Evolutionary conservation across 306 rosid genomes (phyloP).

Genomic region (Canavalia ensiformis): DNA sequence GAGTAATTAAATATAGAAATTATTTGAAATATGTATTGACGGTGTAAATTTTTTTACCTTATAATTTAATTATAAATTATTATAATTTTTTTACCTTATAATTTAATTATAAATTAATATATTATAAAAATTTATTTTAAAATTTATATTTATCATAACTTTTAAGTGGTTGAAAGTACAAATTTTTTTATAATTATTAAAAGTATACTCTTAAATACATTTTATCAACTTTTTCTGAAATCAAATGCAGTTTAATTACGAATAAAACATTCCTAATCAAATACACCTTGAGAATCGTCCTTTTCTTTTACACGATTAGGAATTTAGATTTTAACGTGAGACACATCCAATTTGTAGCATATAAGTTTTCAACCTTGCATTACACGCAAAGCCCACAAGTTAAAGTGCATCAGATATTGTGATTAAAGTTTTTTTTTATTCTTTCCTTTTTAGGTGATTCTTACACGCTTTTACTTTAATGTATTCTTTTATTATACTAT

Average conservation of each 20-base stretch:
- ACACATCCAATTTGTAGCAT: background rate
- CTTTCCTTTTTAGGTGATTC: background rate
- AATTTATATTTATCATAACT: too few species aligned
- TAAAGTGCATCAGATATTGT: background rate
- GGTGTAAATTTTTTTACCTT: too few species aligned
- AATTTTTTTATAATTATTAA: too few species aligned
- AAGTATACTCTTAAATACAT: too few species aligned
- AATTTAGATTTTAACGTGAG: background rate
- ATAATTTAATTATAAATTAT: too few species aligned
- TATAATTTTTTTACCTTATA: too few species aligned
- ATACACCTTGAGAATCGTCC: background rate
- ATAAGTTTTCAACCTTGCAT: background rate
- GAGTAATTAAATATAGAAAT: too few species aligned
- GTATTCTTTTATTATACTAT: background rate
- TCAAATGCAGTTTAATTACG: background rate
- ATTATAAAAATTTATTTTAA: too few species aligned
- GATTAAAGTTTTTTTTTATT: background rate
- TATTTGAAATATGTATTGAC: too few species aligned
- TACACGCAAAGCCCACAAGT: constrained; percentile 1
- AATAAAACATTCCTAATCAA: background rate
- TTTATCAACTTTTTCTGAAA: background rate
- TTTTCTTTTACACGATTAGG: background rate
- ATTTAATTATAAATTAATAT: too few species aligned
- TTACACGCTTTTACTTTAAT: background rate
- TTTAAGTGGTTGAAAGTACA: too few species aligned